Base-by-base conservation (phyloP, 2,329 filamentous ascomycete genomes). In the Pyrenophora seminiperda region DNA sequence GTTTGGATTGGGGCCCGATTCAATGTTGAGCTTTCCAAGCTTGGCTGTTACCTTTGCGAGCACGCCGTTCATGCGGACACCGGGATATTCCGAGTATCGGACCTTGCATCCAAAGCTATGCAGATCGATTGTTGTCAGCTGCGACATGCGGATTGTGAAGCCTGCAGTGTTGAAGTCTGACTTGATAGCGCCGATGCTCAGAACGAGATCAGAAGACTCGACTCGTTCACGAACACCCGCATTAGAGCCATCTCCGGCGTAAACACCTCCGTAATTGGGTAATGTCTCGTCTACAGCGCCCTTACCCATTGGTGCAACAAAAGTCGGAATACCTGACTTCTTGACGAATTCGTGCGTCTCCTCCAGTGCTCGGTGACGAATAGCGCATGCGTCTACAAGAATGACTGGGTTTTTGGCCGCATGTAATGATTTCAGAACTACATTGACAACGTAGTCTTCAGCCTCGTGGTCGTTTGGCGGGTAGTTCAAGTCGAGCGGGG, bases 241-340 rank as follows among this genome's bases (percentile, higher is more conserved):
- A 43, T 86, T 82, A 24, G 87, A 91, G 29, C 87, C 90, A 50
- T 82, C 81, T n/a, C 91, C 91, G 7, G 88, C 88, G 70, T 96
- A 95, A 4, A 96, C 89, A 56, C 91, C 91, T 17, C 89, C 89
- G 61, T 88, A 96, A 65, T 83, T 88, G n/a, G 81, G 77, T 38
- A 88, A 81, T 2, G 82, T 82, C 73, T 96, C 91, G 63, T 94
- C 82, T 38, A 96, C 82, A 15, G 89, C 88, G 14, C 90, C 84
- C 76, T 96, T 96, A 38, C 91, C 91, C 88, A 95, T 95, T 2
- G 91, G 90, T 0, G 90, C 88, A n/a, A 92, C 89, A 62, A 94
- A 95, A 0, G 89, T 87, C 4, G 91, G 91, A 6, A 96, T 77
- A 3, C 83, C 79, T 1, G 89, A 89, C 72, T 87, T 89, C 53